These are phyloP conservation scores for Termitomyces sp. DNA, from an alignment of 768 basidiomycete species.

Conservation along the genomic window DNA sequence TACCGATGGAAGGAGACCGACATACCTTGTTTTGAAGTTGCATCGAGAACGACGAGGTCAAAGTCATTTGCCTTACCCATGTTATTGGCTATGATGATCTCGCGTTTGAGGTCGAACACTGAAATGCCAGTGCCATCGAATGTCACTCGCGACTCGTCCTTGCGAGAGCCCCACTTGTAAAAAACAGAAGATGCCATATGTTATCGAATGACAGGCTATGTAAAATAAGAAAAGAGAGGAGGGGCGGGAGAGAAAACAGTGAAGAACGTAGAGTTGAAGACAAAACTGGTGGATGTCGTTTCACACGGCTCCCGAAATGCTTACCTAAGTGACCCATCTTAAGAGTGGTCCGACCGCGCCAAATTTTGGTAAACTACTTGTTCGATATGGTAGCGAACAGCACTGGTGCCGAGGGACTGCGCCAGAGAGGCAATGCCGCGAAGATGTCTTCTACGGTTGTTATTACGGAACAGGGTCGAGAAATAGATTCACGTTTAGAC, in stretches of 20 bases:
- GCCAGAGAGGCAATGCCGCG: constrained; percentile 17
- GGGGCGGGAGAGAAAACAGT: not conserved
- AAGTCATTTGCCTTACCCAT: constrained; percentile 97
- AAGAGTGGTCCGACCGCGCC: constrained; percentile 13
- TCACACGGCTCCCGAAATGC: not conserved
- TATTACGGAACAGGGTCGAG: constrained; percentile 67
- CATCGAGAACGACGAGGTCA: constrained; percentile 85
- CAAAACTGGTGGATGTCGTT: not conserved
- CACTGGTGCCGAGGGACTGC: constrained; percentile 13
- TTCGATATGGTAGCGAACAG: constrained; percentile 14
- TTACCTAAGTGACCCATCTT: constrained; percentile 3
- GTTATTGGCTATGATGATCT: constrained; percentile 94
- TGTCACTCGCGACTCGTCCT: constrained; percentile 89
- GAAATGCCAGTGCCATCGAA: constrained; percentile 99
- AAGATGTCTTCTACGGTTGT: constrained; percentile 25
- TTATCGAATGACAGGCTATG: constrained; percentile 32
- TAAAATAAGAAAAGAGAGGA: constrained; percentile 13
- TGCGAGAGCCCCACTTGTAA: constrained; percentile 96
- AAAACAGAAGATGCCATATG: constrained; percentile 91
- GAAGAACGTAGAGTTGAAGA: not conserved
- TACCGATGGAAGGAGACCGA: constrained; percentile 4
- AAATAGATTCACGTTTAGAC: constrained; percentile 69
- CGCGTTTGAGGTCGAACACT: constrained; percentile 98
- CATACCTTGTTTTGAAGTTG: constrained; percentile 85
- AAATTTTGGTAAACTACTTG: not conserved